Base-by-base conservation (phyloP, 2,329 filamentous ascomycete species). In the Ilyonectria destructans region DNA sequence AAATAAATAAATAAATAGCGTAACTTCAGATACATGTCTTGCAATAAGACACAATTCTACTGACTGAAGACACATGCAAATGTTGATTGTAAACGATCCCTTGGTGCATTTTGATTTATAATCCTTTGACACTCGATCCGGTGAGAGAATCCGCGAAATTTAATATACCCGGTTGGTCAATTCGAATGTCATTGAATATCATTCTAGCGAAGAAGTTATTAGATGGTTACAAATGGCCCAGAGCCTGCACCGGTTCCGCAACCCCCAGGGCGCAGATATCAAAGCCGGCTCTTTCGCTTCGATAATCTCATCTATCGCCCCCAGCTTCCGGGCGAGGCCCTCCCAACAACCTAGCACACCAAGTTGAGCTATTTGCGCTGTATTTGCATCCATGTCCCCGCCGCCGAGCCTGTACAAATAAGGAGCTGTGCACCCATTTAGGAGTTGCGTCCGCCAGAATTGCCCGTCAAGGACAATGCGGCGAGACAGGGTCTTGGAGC, bases 401-500 rank as follows among this genome's bases (percentile, higher is more conserved):
- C 7, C 9, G 2, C 4, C 6, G 8, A 52, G 17, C 1, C 43
- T 33, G 31, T 46, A 58, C 6, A 26, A 2, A 21, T 58, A 19
- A 10, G 52, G 61, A 4, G 40, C 5, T 12, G 13, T 9, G 6
- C 43, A 4, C 19, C 52, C 61, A 13, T 23, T 33, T 2, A 58
- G 31, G 4, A 58, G 23, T 4, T 63, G 54, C 1, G 5, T 52
- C 33, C 33, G 29, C 54, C 52, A 63, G 10, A 58, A 63, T 9
- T 26, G n/a, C 4, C 56, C 31, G 9, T 51, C 45, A 3, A 58
- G 23, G 15, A 19, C 4, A 8, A 63, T 45, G 5, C 23, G 29
- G 10, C 40, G 40, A 13, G 35, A 15, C 17, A 63, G 5, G 21
- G 52, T 23, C 15, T 43, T 58, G 10, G 54, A 63, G 12, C 61